phyloP scores from a whole-genome alignment of 306 rosid genomes.

The Clitoria ternatea region DNA sequence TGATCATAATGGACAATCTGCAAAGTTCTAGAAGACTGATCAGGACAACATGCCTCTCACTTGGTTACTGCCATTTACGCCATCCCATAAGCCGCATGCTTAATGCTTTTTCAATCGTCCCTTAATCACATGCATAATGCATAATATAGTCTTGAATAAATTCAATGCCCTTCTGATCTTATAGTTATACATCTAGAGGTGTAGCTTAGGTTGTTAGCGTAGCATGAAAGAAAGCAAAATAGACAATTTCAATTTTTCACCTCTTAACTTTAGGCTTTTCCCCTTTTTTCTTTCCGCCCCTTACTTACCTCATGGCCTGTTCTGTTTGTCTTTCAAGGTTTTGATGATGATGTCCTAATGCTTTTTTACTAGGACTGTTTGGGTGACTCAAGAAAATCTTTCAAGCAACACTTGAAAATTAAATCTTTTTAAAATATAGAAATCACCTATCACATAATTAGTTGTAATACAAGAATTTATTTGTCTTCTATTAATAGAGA shows the following conservation, averaged over 20 bases:
- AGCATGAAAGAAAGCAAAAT: slow-evolving; percentile 25
- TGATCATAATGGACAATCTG: not conserved
- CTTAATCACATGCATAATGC: slow-evolving; percentile 5
- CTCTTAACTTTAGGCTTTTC: slow-evolving; percentile 22
- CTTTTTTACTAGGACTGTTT: too few relatives aligned
- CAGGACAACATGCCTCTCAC: slow-evolving; percentile 1
- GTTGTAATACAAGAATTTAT: too few relatives aligned
- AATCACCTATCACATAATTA: too few relatives aligned
- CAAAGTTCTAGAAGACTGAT: not conserved
- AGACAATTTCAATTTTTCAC: not conserved
- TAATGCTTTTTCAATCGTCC: slow-evolving; percentile 9
- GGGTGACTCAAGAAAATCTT: too few relatives aligned
- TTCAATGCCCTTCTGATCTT: not conserved
- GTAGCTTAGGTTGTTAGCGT: slow-evolving; percentile 17
- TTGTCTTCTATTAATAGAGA: too few relatives aligned
- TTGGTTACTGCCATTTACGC: slow-evolving; percentile 6
- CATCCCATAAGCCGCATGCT: slow-evolving; percentile 21
- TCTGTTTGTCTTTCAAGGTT: slow-evolving; percentile 12
- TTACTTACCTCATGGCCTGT: not conserved
- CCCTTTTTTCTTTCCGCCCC: not conserved
- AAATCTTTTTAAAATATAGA: too few relatives aligned
- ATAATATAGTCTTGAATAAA: not conserved
- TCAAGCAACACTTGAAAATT: too few relatives aligned
- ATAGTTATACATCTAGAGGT: not conserved
- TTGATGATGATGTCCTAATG: slow-evolving; percentile 11